A percentile compares a stretch with the other conserved stretches of the same genome.
These are phyloP conservation scores for Sporisorium scitamineum DNA, from an alignment of 1,284 basidiomycete species.

Conservation along the genomic window DNA sequence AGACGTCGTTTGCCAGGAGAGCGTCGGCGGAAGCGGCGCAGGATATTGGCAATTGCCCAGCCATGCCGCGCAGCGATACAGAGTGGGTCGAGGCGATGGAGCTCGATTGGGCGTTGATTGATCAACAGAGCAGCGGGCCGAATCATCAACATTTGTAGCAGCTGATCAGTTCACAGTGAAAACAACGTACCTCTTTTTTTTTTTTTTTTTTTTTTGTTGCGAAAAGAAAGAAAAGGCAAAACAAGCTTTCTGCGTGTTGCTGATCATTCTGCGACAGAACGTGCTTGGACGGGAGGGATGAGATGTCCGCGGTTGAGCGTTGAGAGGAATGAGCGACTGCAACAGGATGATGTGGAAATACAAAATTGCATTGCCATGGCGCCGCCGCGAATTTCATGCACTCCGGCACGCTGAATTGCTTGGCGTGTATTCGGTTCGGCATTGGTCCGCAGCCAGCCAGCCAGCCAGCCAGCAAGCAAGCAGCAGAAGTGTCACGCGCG, in stretches of 20 bases:
- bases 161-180: background rate
- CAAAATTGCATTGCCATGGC: conserved; percentile 1
- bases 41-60: conserved; percentile 44
- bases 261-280: conserved; percentile 2
- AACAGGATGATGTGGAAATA: background rate
- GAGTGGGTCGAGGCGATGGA: conserved; percentile 53
- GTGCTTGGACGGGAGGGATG: background rate
- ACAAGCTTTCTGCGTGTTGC: background rate
- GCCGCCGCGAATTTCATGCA: background rate
- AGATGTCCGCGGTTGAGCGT: background rate
- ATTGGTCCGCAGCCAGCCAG: background rate
- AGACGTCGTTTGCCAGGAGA: conserved; percentile 29
- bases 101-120: conserved; percentile 40
- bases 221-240: background rate
- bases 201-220: too few species aligned
- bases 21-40: conserved; percentile 20
- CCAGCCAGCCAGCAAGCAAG: too few species aligned
- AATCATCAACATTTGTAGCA: conserved; percentile 23
- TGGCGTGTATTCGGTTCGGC: conserved; percentile 33
- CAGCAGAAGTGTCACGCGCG: too few species aligned
- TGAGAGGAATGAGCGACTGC: background rate
- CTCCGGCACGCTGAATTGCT: conserved; percentile 25
- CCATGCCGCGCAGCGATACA: conserved; percentile 29
- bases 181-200: background rate
- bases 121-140: background rate